Evolutionary conservation across 2,329 filamentous ascomycete genomes (phyloP), one percentile per base, ranked within the genome.

Genomic region (Rutstroemia sp.): DNA sequence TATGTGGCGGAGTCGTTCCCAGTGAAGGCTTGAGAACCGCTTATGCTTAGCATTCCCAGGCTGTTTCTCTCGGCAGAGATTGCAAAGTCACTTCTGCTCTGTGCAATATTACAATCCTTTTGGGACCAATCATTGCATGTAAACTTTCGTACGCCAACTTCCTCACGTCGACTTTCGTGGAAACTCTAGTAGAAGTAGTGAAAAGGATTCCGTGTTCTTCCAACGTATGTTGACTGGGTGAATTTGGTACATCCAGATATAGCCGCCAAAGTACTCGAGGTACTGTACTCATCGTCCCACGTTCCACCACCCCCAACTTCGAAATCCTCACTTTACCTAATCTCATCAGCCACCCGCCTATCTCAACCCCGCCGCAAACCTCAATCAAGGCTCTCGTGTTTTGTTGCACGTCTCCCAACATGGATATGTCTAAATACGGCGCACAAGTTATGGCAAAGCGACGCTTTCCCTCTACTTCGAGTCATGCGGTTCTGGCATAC

Each of bases 351-450:
- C 51, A 53, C 50, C 39, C 14, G 10, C 25, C 6, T 25, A 21
- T 52, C 23, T 27, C 50, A 52, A 30, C 27, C 25, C 42, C 39
- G n/a, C 21, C 30, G 3, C 39, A 12, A 30, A 21, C n/a, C 21
- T 27, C 12, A 14, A 16, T 27, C 16, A 10, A 19, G 10, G 17
- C 21, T 30, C 9, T 12, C 3, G 12, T 17, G 14, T 25, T 54
- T 54, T 49, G 52, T 54, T 54, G 52, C 52, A 54, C 52, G 17
- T 54, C 51, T 54, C 44, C 16, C 51, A 21, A 54, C 44, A 54
- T 54, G 51, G 44, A 54, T 39, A 54, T 41, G 44, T 14, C 34
- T 21, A 49, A 54, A 54, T 41, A 23, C 44, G 51, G 51, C 34
- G 7, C 12, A 3, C 7, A 9, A 5, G 4, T 5, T 21, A 54